Evolutionary conservation across 2,329 filamentous ascomycete species (phyloP), one percentile per base, ranked within the genome.

Genomic region (Helminthosporium solani): DNA sequence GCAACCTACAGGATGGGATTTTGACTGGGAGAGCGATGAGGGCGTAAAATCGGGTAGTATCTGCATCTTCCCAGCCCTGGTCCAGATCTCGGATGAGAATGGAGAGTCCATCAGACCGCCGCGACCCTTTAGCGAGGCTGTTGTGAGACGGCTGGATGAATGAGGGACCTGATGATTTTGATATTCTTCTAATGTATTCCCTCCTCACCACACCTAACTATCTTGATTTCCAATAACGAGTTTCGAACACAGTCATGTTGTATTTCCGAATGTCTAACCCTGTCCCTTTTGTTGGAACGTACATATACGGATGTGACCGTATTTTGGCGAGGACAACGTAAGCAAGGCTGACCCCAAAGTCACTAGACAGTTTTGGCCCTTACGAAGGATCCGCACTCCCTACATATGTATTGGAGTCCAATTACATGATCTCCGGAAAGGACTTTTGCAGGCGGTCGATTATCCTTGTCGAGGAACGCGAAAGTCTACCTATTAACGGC

Each of bases 41-140:
- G 45, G 40, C 16, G 53, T 55, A 8, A 54, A 57, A 33, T 53
- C 60, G 7, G 63, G 63, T 7, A 63, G 58, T 16, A 39, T 70
- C 2, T 66, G 65, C 40, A 57, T 69, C 11, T 70, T 68, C 34
- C 68, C 68, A 7, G 64, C 63, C 8, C 56, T 71, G 38, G 44
- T 69, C 33, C 65, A 70, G 42, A 40, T 64, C 2, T 49, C 54
- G 15, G 61, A 70, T 34, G 68, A 70, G 27, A 42, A 50, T 9
- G 64, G 64, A 1, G 49, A 59, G 35, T 30, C 42, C n/a, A 36
- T 67, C n/a, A 53, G 33, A 9, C 58, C 59, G 19, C 63, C 67
- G 9, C 48, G 61, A 14, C 47, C 54, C 1, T 67, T 68, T 37
- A 66, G 54, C 42, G 62, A 67, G 46, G 56, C 60, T 42, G 52